Conservation (phyloP, 805 yeast species). For the Saccharomycopsis malanga region DNA sequence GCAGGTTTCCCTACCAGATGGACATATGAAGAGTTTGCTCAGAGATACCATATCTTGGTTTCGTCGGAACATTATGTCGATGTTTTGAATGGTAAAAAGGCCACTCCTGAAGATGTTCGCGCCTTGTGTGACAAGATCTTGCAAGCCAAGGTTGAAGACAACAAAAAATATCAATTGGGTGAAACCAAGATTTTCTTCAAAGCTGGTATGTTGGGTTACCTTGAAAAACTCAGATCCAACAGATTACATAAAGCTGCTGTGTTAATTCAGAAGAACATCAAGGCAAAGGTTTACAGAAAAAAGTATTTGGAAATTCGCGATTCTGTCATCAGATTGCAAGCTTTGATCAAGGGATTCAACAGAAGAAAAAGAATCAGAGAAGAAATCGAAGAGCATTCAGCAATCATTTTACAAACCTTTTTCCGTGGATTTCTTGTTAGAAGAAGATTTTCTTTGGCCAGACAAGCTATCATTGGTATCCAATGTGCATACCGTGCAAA, state of each 20-base stretch:
- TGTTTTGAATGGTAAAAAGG: slow-evolving; percentile 42
- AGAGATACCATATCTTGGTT: slow-evolving; percentile 78
- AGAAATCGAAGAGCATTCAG: slow-evolving; percentile 55
- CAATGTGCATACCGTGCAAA: slow-evolving; percentile 49
- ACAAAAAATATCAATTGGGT: slow-evolving; percentile 78
- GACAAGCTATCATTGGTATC: slow-evolving; percentile 31
- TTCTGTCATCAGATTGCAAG: slow-evolving; percentile 52
- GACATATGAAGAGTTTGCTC: slow-evolving; percentile 89
- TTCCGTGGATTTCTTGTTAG: slow-evolving; percentile 50
- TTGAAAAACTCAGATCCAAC: slow-evolving; percentile 79
- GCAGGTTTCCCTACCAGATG: slow-evolving; percentile 98
- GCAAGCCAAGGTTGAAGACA: slow-evolving; percentile 54
- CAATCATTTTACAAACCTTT: slow-evolving; percentile 62
- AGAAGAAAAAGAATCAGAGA: slow-evolving; percentile 48
- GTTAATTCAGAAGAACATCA: slow-evolving; percentile 76
- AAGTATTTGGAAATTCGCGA: slow-evolving; percentile 47
- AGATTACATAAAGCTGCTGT: slow-evolving; percentile 74
- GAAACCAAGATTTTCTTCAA: slow-evolving; percentile 90
- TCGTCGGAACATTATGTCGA: slow-evolving; percentile 62
- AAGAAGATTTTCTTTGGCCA: slow-evolving; percentile 27
- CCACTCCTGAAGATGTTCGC: slow-evolving; percentile 49
- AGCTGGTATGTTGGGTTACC: slow-evolving; percentile 91
- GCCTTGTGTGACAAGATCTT: slow-evolving; percentile 66
- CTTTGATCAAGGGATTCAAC: slow-evolving; percentile 54
- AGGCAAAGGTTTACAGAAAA: slow-evolving; percentile 56